Evolutionary conservation across 768 basidiomycete genomes (phyloP), one percentile per base, ranked within the genome.

Genomic region (Pleurotus citrinopileatus): DNA sequence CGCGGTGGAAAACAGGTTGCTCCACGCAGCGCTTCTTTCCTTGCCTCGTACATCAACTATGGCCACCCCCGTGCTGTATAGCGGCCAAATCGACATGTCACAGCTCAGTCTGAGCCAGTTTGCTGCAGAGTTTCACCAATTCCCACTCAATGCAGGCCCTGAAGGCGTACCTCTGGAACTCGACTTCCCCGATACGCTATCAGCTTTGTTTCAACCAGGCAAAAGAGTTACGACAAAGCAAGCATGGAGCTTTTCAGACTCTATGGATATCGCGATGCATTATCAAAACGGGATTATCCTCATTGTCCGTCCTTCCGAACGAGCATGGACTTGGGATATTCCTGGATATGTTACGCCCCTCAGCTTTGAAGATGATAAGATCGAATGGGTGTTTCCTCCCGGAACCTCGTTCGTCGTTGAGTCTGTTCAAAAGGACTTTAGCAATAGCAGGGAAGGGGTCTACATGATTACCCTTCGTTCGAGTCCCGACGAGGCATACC

Each of bases 211-310:
- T 10, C 37, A 28, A 9, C 19, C n/a, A 15, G 54, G 54, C 6
- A 19, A 42, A 4, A 17, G 27, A 10, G 45, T 57, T 22, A 56
- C 56, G 15, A 57, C 56, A 10, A 57, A 57, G 55, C 55, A 56
- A 54, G 26, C 55, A 15, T 57, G 55, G 42, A 57, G 56, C 37
- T 57, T 57, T 53, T 47, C 56, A 19, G 56, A 57, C 8, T 19
- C 5, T 22, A 10, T 42, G 27, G 10, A 57, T 25, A 42, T 56
- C 19, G 56, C 56, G 3, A 3, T 56, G 55, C 56, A 57, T 38
- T 57, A 57, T 32, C 36, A 22, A 28, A 57, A 57, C 55, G 56
- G 56, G 4, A 57, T 57, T 19, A 15, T 57, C n/a, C 23, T 57
- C 23, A 42, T 56, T 7, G 57, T 40, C 15, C 57, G 51, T 20